A percentile compares a stretch with the other conserved stretches of the same genome.
Evolutionary conservation across 768 basidiomycete genomes (phyloP).

Genomic region (Leucocoprinus birnbaumii): DNA sequence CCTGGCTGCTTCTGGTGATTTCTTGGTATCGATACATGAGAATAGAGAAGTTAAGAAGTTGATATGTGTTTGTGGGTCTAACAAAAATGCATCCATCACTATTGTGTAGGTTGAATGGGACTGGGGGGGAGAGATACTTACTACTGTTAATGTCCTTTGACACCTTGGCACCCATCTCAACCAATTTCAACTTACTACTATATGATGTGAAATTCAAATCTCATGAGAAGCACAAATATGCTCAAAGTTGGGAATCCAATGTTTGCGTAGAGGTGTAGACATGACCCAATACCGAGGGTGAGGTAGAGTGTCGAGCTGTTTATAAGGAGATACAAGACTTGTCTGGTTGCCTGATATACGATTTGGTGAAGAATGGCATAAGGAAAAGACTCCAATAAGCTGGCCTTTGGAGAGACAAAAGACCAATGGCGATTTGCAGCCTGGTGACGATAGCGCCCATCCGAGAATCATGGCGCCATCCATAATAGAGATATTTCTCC

Average conservation of each 20-base stretch:
- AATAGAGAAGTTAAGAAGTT: too few relatives aligned
- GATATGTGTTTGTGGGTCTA: too few relatives aligned
- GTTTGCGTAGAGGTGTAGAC: conserved; percentile 55
- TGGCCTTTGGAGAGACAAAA: conserved; percentile 30
- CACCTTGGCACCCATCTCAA: too few relatives aligned
- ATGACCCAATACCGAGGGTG: conserved; percentile 36
- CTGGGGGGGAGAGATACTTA: too few relatives aligned
- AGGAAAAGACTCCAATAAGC: conserved; percentile 47
- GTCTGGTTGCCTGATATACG: conserved; percentile 40
- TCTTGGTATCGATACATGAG: too few relatives aligned
- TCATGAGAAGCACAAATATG: conserved; percentile 22
- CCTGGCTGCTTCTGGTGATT: too few relatives aligned
- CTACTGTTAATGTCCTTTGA: too few relatives aligned
- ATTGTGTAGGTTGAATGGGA: too few relatives aligned
- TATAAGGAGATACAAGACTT: conserved; percentile 41
- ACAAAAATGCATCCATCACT: too few relatives aligned
- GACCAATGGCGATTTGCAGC: neutral
- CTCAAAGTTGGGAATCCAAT: conserved; percentile 54
- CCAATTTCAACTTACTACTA: too few relatives aligned
- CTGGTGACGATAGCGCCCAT: conserved; percentile 4
- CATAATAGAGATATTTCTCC: neutral
- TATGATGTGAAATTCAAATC: conserved; percentile 17
- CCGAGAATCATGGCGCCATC: conserved; percentile 2
- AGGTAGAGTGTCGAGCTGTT: conserved; percentile 42
- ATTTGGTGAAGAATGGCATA: conserved; percentile 56